Evolutionary conservation across 164 flowering plant genomes (phyloP).

Genomic region (Kingdonia uniflora): DNA sequence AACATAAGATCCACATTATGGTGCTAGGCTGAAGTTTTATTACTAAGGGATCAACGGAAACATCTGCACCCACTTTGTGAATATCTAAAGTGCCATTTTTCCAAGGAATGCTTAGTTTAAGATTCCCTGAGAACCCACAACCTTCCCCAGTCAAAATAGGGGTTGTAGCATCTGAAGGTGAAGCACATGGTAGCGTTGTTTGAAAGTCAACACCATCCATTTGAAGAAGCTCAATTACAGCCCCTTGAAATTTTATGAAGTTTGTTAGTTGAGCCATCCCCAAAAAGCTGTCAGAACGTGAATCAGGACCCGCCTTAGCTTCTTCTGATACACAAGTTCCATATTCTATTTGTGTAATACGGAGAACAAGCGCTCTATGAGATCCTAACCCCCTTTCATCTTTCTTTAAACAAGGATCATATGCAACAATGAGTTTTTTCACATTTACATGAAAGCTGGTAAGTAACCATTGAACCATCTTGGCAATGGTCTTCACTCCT

Average conservation of each 20-base stretch:
- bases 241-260: slow-evolving; percentile 71
- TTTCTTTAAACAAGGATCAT: slow-evolving; percentile 45
- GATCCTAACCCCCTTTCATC: slow-evolving; percentile 21
- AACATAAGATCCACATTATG: slow-evolving; percentile 44
- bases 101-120: slow-evolving; percentile 84
- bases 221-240: slow-evolving; percentile 59
- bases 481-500: slow-evolving; percentile 89
- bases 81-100: slow-evolving; percentile 81
- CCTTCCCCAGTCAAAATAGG: slow-evolving; percentile 53
- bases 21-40: slow-evolving; percentile 58
- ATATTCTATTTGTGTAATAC: slow-evolving; percentile 57
- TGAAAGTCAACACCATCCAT: slow-evolving; percentile 35
- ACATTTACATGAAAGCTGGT: slow-evolving; percentile 71
- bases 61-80: slow-evolving; percentile 63
- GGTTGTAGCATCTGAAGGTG: slow-evolving; percentile 23
- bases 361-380: slow-evolving; percentile 43
- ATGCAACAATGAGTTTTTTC: slow-evolving; percentile 66
- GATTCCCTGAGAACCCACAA: slow-evolving; percentile 77
- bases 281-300: slow-evolving; percentile 38
- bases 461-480: slow-evolving; percentile 80
- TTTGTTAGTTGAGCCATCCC: slow-evolving; percentile 55
- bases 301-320: slow-evolving; percentile 15
- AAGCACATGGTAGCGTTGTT: slow-evolving; percentile 17
- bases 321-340: slow-evolving; percentile 71
- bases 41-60: slow-evolving; percentile 53